These are phyloP conservation scores for Suillus bovinus DNA, from an alignment of 768 basidiomycete species.

Conservation along the genomic window DNA sequence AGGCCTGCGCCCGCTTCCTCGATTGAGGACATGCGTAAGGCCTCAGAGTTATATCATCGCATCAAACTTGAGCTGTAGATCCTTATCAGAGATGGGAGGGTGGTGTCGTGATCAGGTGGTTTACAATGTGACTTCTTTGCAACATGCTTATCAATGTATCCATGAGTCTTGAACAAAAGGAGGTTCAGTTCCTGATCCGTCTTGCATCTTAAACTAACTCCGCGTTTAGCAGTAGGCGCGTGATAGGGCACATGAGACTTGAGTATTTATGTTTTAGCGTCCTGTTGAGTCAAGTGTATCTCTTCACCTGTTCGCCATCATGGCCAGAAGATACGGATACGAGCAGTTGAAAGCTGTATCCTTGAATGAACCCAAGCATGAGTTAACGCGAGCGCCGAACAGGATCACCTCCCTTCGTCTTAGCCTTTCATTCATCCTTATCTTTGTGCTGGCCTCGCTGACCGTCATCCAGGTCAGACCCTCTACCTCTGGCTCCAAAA, in stretches of 20 bases:
- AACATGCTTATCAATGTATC: not conserved
- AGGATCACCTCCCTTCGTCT: conserved; percentile 15
- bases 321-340: conserved; percentile 26
- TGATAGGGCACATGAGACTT: not conserved
- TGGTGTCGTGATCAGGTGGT: conserved; percentile 1
- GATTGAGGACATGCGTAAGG: conserved; percentile 41
- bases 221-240: too few species aligned
- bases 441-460: conserved; percentile 17
- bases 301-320: conserved; percentile 11
- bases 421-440: conserved; percentile 11
- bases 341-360: conserved; percentile 14
- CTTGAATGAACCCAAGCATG: not conserved
- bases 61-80: conserved; percentile 33
- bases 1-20: conserved; percentile 27
- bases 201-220: not conserved
- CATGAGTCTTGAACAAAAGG: not conserved
- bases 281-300: not conserved
- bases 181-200: not conserved
- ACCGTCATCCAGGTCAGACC: conserved; percentile 12
- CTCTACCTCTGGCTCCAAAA: conserved; percentile 5
- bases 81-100: not conserved
- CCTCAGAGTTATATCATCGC: conserved; percentile 40
- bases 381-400: not conserved
- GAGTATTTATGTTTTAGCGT: not conserved
- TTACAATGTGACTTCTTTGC: not conserved